A percentile compares a stretch with the other conserved stretches of the same genome.
Evolutionary conservation across 2,329 filamentous ascomycete genomes (phyloP).

Genomic region (Stemphylium vesicarium): DNA sequence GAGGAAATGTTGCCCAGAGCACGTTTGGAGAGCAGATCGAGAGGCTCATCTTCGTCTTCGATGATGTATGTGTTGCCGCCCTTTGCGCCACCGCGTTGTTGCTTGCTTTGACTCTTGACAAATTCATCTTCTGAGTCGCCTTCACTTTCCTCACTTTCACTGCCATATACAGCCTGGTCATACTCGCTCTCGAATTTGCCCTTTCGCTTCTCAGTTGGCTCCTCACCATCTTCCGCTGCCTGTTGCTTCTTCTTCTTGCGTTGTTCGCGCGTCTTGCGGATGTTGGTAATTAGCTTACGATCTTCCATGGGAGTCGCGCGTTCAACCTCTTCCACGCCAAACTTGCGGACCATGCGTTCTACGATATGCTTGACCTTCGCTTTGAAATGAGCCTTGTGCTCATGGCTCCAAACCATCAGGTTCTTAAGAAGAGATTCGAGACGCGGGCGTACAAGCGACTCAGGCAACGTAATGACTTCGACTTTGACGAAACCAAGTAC

Average conservation of each 20-base stretch:
- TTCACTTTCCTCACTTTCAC: constrained; percentile 63
- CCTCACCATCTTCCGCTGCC: constrained; percentile 63
- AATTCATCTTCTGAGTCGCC: constrained; percentile 47
- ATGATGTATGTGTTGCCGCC: constrained; percentile 79
- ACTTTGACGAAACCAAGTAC: constrained; percentile 98
- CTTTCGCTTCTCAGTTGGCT: constrained; percentile 51
- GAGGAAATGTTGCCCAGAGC: constrained; percentile 92
- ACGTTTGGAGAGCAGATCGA: constrained; percentile 88
- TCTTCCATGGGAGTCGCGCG: constrained; percentile 83
- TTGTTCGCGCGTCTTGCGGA: constrained; percentile 92
- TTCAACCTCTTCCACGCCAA: constrained; percentile 82
- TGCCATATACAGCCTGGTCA: constrained; percentile 91
- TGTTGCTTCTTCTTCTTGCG: constrained; percentile 86
- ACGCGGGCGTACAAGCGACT: constrained; percentile 77
- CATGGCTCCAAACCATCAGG: constrained; percentile 93
- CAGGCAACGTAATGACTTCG: constrained; percentile 83
- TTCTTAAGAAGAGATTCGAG: constrained; percentile 82
- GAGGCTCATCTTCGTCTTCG: constrained; percentile 91
- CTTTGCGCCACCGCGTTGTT: constrained; percentile 48
- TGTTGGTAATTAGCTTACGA: constrained; percentile 88
- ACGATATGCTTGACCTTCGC: constrained; percentile 98
- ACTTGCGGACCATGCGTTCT: constrained; percentile 90
- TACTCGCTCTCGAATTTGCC: constrained; percentile 88
- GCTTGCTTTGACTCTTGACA: constrained; percentile 39
- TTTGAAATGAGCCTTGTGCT: constrained; percentile 97